Evolutionary conservation across 805 yeast species (phyloP), one percentile per base, ranked within the genome.

Genomic region (Candida pseudofarinosa): DNA sequence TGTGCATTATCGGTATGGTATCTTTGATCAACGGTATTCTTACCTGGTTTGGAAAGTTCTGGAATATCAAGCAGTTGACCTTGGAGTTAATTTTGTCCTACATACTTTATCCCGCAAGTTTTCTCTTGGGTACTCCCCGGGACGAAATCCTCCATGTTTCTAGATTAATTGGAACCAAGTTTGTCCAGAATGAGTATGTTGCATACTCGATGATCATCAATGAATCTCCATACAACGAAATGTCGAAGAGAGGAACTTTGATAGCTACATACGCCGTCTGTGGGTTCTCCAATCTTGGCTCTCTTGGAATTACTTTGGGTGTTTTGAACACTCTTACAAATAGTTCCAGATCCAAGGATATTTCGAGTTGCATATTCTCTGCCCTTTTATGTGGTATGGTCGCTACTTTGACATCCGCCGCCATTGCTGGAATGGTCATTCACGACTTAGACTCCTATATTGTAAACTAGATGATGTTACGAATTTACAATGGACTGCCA

Each of bases 201-300:
- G 85, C 80, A 31, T 80, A 64, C 56, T 54, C 56, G 41, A 58
- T 76, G 57, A 63, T 69, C 51, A 59, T 58, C 37, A 56, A 52
- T 46, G 58, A 67, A 3, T 71, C 71, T 42, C 74, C 75, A 14
- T 78, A 73, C 63, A 67, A 63, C 31, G 53, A 59, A 36, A 59
- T 80, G 71, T 66, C 77, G 31, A 60, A 66, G 40, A 73, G 84
- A 60, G 77, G 79, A 32, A 67, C 67, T 30, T 62, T 80, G 53
- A 64, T 80, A 52, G 82, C 83, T 30, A 79, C 84, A 15, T 80
- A 78, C 49, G 79, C 81, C 15, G 69, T 77, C 34, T 79, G 84
- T 66, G 83, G 85, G 1, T 80, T 80, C 58, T 76, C 83, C 30
- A 80, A 80, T 60, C 63, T 80, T 37, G 85, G 84, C 23, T 75